Conservation (phyloP, 2,329 filamentous ascomycete species). For the Xenosphaeropsis pyriputrescens region DNA sequence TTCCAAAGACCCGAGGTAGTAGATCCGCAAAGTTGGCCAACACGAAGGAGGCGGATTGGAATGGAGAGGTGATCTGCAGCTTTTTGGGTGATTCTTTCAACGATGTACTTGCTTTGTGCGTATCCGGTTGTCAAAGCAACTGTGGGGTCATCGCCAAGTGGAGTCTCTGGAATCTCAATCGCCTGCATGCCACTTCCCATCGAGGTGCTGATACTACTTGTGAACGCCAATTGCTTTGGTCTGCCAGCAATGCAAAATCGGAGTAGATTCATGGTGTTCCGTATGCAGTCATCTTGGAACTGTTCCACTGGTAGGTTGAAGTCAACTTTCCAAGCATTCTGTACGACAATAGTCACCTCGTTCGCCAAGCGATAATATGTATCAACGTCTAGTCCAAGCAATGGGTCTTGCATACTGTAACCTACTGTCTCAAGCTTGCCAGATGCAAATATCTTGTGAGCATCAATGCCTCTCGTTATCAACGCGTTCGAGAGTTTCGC, state of each 20-base stretch:
- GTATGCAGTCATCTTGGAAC: conserved; percentile 17
- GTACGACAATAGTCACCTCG: conserved; percentile 12
- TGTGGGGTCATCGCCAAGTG: conserved; percentile 8
- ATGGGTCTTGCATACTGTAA: conserved; percentile 14
- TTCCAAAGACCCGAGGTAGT: conserved; percentile 12
- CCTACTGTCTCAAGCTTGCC: conserved; percentile 12
- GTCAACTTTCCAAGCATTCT: conserved; percentile 18
- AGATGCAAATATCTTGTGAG: neutral
- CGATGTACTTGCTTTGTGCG: conserved; percentile 15
- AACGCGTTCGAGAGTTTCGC: conserved; percentile 7
- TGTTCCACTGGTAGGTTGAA: conserved; percentile 15
- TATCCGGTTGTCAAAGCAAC: conserved; percentile 12
- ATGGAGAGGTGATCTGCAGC: conserved; percentile 5
- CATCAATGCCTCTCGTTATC: conserved; percentile 6
- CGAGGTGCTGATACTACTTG: conserved; percentile 13
- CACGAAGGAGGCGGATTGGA: conserved; percentile 10
- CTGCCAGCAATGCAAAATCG: conserved; percentile 11
- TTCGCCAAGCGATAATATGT: conserved; percentile 10
- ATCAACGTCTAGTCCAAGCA: conserved; percentile 12
- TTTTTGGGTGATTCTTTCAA: conserved; percentile 12
- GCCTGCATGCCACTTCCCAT: conserved; percentile 8
- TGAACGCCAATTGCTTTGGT: conserved; percentile 12
- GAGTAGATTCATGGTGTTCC: conserved; percentile 14
- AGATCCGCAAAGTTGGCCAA: conserved; percentile 14
- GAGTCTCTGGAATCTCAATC: conserved; percentile 7